Percentiles rank a stretch among this genome's conserved stretches.
Evolutionary conservation across 352 stramenopile genomes (phyloP).

Genomic region (Pythium apleroticum): DNA sequence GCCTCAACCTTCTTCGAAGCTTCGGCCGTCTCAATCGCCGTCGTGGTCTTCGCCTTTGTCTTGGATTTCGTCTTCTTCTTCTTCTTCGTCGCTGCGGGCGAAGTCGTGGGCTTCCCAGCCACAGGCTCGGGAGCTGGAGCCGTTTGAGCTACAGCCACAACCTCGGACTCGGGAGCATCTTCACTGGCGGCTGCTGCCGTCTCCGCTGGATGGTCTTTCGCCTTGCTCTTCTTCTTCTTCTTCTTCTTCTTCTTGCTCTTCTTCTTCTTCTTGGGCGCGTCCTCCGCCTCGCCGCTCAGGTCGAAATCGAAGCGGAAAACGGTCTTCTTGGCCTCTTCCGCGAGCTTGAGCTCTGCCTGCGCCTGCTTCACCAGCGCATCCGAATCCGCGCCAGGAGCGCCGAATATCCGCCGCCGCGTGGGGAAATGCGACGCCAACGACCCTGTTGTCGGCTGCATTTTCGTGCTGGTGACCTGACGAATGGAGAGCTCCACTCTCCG

Average conservation of each 20-base stretch:
- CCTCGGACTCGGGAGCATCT: not conserved
- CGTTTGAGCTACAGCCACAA: not conserved
- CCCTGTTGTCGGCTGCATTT: conserved; percentile 10
- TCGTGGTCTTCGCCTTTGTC: not conserved
- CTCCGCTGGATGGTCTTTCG: too few species aligned
- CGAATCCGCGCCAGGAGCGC: not conserved
- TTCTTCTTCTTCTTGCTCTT: conserved; percentile 27
- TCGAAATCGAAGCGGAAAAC: conserved; percentile 62
- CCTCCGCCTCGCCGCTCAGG: conserved; percentile 21
- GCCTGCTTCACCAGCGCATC: conserved; percentile 33
- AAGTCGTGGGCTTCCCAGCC: not conserved
- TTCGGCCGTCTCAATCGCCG: not conserved
- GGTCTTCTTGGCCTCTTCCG: conserved; percentile 27
- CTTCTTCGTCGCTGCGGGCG: not conserved
- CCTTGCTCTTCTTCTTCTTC: conserved; percentile 10
- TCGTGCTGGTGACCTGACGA: not conserved
- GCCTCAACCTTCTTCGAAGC: conserved; percentile 4
- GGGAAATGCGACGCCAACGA: conserved; percentile 53
- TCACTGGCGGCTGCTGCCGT: not conserved
- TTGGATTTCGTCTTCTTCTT: not conserved
- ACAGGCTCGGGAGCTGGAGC: not conserved
- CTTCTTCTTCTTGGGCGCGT: conserved; percentile 25
- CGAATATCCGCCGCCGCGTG: conserved; percentile 39
- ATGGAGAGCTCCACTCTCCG: not conserved
- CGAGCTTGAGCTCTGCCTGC: conserved; percentile 32